Base-by-base conservation (phyloP, 441 rosid genomes). In the Biscutella laevigata region DNA sequence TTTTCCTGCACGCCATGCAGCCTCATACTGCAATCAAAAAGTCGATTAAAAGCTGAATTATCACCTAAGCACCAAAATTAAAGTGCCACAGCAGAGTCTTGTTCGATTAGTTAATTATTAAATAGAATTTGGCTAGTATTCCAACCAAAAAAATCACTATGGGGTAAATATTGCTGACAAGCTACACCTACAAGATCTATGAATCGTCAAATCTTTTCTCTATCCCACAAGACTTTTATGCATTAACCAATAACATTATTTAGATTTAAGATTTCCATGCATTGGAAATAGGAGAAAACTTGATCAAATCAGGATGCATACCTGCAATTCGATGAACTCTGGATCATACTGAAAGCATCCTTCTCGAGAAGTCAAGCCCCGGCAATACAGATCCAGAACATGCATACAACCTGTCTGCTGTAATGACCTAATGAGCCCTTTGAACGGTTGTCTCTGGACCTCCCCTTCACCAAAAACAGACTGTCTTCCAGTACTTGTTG, bases 1-100 rank as follows among this genome's bases (percentile, higher is more conserved):
- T 57, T 88, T 88, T 58, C 90, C 97, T 24, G 94, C 79, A 70
- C 82, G 95, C 97, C 99, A 92, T 57, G 99, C 97, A 74, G 99
- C 94, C 72, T 88, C 95, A 53, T 82, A 88, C 99, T 92, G 81
- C 78, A 74, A 50, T 50, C 22, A 49, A 43, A 45, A 56, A 66
- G 41, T 36, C 42, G 22, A 39, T 64, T 22, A 55, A 28, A 48
- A 64, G 43, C 35, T 45, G 34, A 53, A 32, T 64, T 20, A 41
- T 33, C 39, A 48, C 30, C 32, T 43, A 61, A 43, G 43, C 19
- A 33, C 47, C 48, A 40, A 22, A 45, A 46, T 50, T 53, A 54
- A 42, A 29, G 9, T 17, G 60, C 28, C 26, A 25, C 38, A 49
- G 27, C 40, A 20, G 26, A 8, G 14, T 30, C 15, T 3, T 27